Percentiles rank a stretch among this genome's conserved stretches.
These are phyloP conservation scores for Scheffersomyces stambukii DNA, from an alignment of 1,139 yeast genomes.

Conservation along the genomic window DNA sequence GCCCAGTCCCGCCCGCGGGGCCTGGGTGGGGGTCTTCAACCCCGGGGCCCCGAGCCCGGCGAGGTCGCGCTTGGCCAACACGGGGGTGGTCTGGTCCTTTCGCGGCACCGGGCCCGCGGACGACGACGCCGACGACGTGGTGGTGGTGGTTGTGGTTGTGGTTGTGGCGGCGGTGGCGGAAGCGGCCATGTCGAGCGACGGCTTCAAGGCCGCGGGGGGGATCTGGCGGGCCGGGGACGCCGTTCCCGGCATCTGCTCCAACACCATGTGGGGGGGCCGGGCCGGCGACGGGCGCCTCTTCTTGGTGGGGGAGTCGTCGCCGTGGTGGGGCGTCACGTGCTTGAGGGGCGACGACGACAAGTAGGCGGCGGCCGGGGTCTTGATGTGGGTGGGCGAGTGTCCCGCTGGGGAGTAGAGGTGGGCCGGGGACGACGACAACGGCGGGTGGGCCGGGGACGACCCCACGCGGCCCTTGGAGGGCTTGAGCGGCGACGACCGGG, in stretches of 20 bases:
- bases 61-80: conserved; percentile 24
- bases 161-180: conserved; percentile 7
- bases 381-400: conserved; percentile 40
- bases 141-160: conserved; percentile 4
- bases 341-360: conserved; percentile 33
- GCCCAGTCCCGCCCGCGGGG: conserved; percentile 6
- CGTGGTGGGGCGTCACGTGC: conserved; percentile 10
- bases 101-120: conserved; percentile 1
- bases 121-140: conserved; percentile 1
- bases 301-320: conserved; percentile 35
- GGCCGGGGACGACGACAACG: conserved; percentile 26
- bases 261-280: conserved; percentile 35
- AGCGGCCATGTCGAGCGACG: conserved; percentile 31
- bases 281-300: conserved; percentile 22
- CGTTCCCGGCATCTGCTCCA: too few species aligned
- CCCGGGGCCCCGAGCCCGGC: conserved; percentile 9
- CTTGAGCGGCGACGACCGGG: conserved; percentile 30
- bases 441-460: neutral
- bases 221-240: too few species aligned
- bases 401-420: conserved; percentile 39
- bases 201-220: conserved; percentile 30
- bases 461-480: conserved; percentile 18
- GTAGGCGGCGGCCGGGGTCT: conserved; percentile 32
- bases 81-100: conserved; percentile 30
- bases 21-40: conserved; percentile 30